Percentiles rank a stretch among this genome's conserved stretches.
Conservation (phyloP, 2,329 filamentous ascomycete species). For the Diaporthe humulicola region DNA sequence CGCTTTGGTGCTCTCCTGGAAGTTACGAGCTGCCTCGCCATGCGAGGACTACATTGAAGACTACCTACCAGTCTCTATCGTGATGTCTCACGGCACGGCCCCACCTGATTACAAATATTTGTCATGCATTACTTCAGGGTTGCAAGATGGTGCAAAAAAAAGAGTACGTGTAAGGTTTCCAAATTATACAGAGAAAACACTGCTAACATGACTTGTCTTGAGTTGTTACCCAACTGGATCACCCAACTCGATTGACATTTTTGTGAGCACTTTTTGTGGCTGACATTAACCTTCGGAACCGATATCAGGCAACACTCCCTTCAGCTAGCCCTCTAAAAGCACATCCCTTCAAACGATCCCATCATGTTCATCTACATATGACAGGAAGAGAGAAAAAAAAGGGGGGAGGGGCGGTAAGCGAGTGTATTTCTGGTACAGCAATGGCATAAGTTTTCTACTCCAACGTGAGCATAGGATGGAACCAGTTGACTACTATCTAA, state of each 20-base stretch:
- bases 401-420: background rate
- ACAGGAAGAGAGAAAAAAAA: background rate
- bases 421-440: background rate
- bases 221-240: too few species aligned
- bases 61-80: background rate
- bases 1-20: background rate
- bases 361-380: too few species aligned
- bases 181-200: background rate
- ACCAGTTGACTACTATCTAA: too few species aligned
- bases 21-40: too few species aligned
- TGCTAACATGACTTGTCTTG: too few species aligned
- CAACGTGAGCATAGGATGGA: background rate
- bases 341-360: background rate
- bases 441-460: background rate
- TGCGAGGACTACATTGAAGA: background rate
- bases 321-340: background rate
- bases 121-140: background rate
- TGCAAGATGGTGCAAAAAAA: background rate
- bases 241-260: background rate
- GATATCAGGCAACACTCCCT: background rate
- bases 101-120: constrained; percentile 13
- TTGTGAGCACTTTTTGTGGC: background rate
- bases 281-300: background rate
- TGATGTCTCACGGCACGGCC: background rate
- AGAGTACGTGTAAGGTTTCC: background rate